Base-by-base conservation (phyloP, 2,329 filamentous ascomycete species). In the Talaromyces atroroseus region DNA sequence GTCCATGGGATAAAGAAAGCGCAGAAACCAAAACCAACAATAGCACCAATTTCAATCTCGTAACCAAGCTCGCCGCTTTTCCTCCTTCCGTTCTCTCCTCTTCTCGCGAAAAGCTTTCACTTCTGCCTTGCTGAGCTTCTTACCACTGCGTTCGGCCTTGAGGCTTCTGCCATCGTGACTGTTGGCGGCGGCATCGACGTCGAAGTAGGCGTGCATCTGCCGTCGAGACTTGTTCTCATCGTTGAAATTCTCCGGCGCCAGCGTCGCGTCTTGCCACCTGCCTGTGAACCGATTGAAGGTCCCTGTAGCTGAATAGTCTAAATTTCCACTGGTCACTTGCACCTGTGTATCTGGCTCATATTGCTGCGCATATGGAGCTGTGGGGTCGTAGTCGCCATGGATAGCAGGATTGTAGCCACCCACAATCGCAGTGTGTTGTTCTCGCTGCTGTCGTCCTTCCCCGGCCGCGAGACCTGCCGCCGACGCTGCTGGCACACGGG, bases 401-500 rank as follows among this genome's bases (percentile, higher is more conserved):
- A 99, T 92, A 23, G 90, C 89, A 1, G 94, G 94, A 69, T 97
- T 96, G 76, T 99, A 99, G 59, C 92, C 91, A 58, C 87, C 86
- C 11, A 66, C 61, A 5, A 80, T 82, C 29, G 8, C 29, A 21
- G 82, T 38, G 3, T 42, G 34, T 16, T 21, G 49, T 26, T 29
- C 42, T 5, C 18, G 42, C 24, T 29, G 49, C 14, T 48, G 24
- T 57, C 29, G 16, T 23, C 16, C 34, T 42, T 7, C 10, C 26
- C 12, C 59, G 57, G 60, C 32, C 12, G 14, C 32, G 16, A 16
- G 11, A 14, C 5, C 62, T 59, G 21, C 64, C 64, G 20, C 66
- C 65, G 36, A 65, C 65, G 18, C 65, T 61, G 62, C 64, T 64
- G 86, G 81, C 4, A 92, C 77, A 50, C 91, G 87, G 5, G 91